Percentiles rank a stretch among this genome's conserved stretches.
Conservation (phyloP, 164 flowering plant species). For the Sedum album region DNA sequence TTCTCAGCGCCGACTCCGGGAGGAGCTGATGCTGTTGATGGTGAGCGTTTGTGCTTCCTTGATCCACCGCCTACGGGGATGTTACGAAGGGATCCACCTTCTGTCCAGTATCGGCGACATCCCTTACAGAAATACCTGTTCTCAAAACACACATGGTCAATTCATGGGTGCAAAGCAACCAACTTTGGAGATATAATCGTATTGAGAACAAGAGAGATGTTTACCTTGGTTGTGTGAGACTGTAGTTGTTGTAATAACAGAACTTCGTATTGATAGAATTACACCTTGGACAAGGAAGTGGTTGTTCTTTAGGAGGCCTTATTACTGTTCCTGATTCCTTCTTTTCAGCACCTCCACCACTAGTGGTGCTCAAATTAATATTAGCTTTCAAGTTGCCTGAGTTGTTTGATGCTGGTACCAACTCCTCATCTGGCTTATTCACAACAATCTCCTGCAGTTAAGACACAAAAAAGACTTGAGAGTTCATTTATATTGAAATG, state of each 20-base stretch:
- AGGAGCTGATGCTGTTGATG: slow-evolving; percentile 22
- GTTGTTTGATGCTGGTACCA: slow-evolving; percentile 43
- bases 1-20: slow-evolving; percentile 17
- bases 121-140: slow-evolving; percentile 72
- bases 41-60: slow-evolving; percentile 77
- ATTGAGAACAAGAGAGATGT: not conserved
- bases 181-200: not conserved
- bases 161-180: not conserved
- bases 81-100: slow-evolving; percentile 87
- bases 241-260: slow-evolving; percentile 96
- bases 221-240: slow-evolving; percentile 82
- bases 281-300: slow-evolving; percentile 88
- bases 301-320: slow-evolving; percentile 73
- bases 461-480: slow-evolving; percentile 1
- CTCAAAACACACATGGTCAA: not conserved
- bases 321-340: slow-evolving; percentile 17
- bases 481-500: slow-evolving; percentile 4
- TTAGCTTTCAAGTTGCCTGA: slow-evolving; percentile 23
- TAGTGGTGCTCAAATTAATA: not conserved
- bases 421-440: slow-evolving; percentile 66
- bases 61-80: slow-evolving; percentile 98
- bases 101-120: slow-evolving; percentile 95
- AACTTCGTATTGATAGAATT: slow-evolving; percentile 89
- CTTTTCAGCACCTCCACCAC: slow-evolving; percentile 32
- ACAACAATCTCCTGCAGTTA: slow-evolving; percentile 59